Conservation (phyloP, 140 eudicot species). For the Anethum foeniculum region DNA sequence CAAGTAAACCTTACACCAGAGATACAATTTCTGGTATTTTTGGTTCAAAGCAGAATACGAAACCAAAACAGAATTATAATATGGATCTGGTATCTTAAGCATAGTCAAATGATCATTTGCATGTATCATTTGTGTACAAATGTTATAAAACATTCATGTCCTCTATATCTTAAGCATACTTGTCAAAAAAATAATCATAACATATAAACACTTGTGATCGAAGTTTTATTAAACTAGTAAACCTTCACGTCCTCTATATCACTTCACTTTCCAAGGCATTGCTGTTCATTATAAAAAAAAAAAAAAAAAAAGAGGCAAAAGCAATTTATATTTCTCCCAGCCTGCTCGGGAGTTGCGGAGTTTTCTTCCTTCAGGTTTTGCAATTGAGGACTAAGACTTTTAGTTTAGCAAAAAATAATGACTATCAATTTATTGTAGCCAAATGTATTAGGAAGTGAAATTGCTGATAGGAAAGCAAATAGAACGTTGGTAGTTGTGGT, state of each 20-base stretch:
- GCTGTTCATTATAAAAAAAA: not conserved
- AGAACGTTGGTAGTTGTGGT: not conserved
- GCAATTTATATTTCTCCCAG: not conserved
- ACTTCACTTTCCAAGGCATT: not conserved
- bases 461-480: not conserved
- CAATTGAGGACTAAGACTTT: not conserved
- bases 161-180: not conserved
- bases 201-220: not conserved
- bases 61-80: not conserved
- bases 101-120: not conserved
- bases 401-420: not conserved
- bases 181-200: not conserved
- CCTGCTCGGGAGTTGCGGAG: not conserved
- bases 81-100: not conserved
- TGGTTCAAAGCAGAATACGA: not conserved
- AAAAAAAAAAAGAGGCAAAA: not conserved
- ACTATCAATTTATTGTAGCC: not conserved
- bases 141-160: not conserved
- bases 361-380: not conserved
- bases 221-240: not conserved
- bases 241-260: not conserved
- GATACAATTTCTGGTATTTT: not conserved
- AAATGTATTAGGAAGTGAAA: not conserved
- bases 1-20: too few species aligned
- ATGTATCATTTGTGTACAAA: not conserved